Percentiles rank a stretch among this genome's conserved stretches.
Conservation (phyloP, 805 yeast genomes). For the Maudiozyma serrabonitensis region DNA sequence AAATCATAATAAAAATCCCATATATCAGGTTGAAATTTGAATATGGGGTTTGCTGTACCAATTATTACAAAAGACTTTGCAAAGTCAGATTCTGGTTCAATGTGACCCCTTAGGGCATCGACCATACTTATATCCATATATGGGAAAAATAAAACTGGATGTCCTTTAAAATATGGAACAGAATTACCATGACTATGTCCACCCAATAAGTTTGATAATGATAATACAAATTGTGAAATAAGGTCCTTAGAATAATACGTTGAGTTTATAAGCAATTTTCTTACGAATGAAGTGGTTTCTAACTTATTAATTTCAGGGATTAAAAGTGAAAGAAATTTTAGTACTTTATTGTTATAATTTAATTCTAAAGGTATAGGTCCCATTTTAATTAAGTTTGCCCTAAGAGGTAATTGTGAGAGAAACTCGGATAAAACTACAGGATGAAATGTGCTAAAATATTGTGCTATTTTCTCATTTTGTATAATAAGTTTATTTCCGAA, state of each 20-base stretch:
- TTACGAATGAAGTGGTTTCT: conserved; percentile 33
- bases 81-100: conserved; percentile 22
- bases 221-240: conserved; percentile 35
- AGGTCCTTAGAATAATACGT: conserved; percentile 33
- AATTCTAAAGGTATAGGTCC: conserved; percentile 16
- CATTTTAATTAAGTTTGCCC: conserved; percentile 12
- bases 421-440: conserved; percentile 30
- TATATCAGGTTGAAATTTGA: conserved; percentile 41
- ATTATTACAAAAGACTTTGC: conserved; percentile 33
- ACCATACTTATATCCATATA: conserved; percentile 52
- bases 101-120: conserved; percentile 33
- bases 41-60: conserved; percentile 61
- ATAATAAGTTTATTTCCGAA: conserved; percentile 15
- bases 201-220: conserved; percentile 29
- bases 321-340: conserved; percentile 26
- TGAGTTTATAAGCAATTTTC: conserved; percentile 29
- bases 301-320: conserved; percentile 29
- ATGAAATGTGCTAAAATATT: conserved; percentile 25
- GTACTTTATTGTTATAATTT: conserved; percentile 15
- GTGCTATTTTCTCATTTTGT: conserved; percentile 16
- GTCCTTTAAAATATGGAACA: conserved; percentile 34
- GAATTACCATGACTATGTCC: conserved; percentile 26
- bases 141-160: conserved; percentile 39
- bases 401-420: conserved; percentile 28
- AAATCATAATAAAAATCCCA: conserved; percentile 59